Conservation (phyloP, 2,329 filamentous ascomycete genomes). For the Phaeophleospora eucalypticola region DNA sequence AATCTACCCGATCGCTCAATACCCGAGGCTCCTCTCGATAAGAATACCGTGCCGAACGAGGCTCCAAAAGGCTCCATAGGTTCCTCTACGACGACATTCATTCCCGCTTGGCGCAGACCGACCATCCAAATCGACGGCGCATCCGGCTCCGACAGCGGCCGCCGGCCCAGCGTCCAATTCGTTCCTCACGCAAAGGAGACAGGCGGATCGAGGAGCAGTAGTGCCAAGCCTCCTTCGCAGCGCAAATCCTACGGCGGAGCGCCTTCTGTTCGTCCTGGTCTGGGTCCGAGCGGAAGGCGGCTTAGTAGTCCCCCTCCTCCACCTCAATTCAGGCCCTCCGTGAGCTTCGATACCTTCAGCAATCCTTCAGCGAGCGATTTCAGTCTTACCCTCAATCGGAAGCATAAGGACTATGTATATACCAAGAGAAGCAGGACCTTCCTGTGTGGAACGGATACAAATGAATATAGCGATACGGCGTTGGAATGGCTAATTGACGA, state of each 20-base stretch:
- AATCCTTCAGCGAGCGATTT: slow-evolving; percentile 64
- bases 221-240: slow-evolving; percentile 25
- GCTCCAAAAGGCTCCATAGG: slow-evolving; percentile 8
- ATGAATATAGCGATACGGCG: slow-evolving; percentile 87
- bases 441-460: slow-evolving; percentile 84
- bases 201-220: slow-evolving; percentile 28
- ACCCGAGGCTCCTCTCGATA: slow-evolving; percentile 21
- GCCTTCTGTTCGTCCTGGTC: slow-evolving; percentile 7
- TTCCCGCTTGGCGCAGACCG: slow-evolving; percentile 32
- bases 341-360: slow-evolving; percentile 71
- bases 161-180: slow-evolving; percentile 36
- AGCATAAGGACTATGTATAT: slow-evolving; percentile 80
- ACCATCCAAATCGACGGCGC: slow-evolving; percentile 25
- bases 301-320: slow-evolving; percentile 33
- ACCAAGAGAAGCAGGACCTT: slow-evolving; percentile 80
- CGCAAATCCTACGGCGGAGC: slow-evolving; percentile 8
- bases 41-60: slow-evolving; percentile 7
- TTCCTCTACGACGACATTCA: slow-evolving; percentile 18
- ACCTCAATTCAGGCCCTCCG: slow-evolving; percentile 60
- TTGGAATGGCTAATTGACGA: slow-evolving; percentile 90
- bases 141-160: slow-evolving; percentile 14
- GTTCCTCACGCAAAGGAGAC: slow-evolving; percentile 26
- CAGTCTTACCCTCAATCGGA: slow-evolving; percentile 77
- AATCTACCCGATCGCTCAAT: slow-evolving; percentile 26
- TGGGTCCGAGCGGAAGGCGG: slow-evolving; percentile 17